These are phyloP conservation scores for Platismatia glauca DNA, from an alignment of 495 filamentous ascomycete genomes.

Conservation along the genomic window DNA sequence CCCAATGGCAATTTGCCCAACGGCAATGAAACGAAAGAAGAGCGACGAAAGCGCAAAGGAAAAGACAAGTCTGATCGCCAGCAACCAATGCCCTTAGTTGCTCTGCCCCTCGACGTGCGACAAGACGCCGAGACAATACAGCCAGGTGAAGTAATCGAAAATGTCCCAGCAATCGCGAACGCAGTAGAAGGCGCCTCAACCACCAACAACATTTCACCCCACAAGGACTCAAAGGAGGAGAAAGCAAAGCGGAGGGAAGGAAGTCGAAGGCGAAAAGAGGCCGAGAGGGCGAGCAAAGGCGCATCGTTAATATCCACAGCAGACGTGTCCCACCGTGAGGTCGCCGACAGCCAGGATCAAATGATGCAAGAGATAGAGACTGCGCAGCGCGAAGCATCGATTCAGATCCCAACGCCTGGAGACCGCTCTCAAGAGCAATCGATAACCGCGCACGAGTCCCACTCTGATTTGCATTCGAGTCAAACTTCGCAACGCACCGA, in stretches of 20 bases:
- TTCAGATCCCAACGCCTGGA: not conserved
- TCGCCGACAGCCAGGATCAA: not conserved
- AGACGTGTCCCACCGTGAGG: not conserved
- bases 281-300: not conserved
- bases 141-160: constrained; percentile 9
- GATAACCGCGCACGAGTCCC: not conserved
- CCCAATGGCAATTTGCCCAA: not conserved
- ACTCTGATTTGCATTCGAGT: not conserved
- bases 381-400: not conserved
- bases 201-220: not conserved
- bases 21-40: not conserved
- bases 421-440: not conserved
- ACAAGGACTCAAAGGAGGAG: not conserved
- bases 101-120: not conserved
- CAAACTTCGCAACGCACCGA: not conserved
- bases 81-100: not conserved
- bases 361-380: not conserved
- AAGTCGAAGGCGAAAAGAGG: not conserved
- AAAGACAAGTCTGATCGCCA: not conserved
- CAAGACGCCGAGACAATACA: constrained; percentile 4
- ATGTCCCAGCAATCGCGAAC: not conserved
- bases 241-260: constrained; percentile 1
- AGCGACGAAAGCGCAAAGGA: not conserved
- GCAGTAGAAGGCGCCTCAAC: not conserved
- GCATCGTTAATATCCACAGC: not conserved